Evolutionary conservation across 306 rosid genomes (phyloP), one percentile per base, ranked within the genome.

Genomic region (Sphenostylis stenocarpa): DNA sequence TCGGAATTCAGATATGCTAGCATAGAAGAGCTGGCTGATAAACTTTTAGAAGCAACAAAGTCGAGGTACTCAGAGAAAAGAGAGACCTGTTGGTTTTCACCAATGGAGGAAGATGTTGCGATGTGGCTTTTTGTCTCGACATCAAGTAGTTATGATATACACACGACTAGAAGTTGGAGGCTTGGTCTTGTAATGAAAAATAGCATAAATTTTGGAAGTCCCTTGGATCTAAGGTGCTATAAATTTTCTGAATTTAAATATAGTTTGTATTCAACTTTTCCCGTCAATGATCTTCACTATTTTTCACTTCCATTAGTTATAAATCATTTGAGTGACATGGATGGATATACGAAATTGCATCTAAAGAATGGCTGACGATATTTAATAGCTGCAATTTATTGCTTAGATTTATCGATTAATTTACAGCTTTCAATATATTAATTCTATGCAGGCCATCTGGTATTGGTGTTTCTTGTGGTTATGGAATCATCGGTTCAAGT

Each of bases 141-240:
- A 16, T 83, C 88, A 43, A 80, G 58, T 10, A 71, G 81, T 47
- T 74, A 75, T 61, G 84, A 84, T 82, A 80, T 63, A 49, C 79
- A 80, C 49, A 80, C 82, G 38, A 80, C 62, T 68, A 82, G 86
- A 78, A 78, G 70, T 75, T 91, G 98, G 97, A 87, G 90, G 85
- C 93, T 90, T 58, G 92, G 91, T 67, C 89, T 94, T 53, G 77
- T 86, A 78, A 77, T 81, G 87, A 86, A 91, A 77, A 83, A 85
- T 85, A 73, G 29, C 65, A 81, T 88, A 29, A 69, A 74, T 64
- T 77, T 91, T 14, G 98, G 97, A 85, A 47, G 80, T 33, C 83
- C 89, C 80, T 75, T 91, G 83, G 94, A 90, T 85, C 84, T 85
- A 73, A 91, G 98, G 98, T 94, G 83, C 84, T 58, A 10, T 67